Percentiles rank a stretch among this genome's conserved stretches.
Evolutionary conservation across 495 filamentous ascomycete species (phyloP).

Genomic region (Daldinia decipiens): DNA sequence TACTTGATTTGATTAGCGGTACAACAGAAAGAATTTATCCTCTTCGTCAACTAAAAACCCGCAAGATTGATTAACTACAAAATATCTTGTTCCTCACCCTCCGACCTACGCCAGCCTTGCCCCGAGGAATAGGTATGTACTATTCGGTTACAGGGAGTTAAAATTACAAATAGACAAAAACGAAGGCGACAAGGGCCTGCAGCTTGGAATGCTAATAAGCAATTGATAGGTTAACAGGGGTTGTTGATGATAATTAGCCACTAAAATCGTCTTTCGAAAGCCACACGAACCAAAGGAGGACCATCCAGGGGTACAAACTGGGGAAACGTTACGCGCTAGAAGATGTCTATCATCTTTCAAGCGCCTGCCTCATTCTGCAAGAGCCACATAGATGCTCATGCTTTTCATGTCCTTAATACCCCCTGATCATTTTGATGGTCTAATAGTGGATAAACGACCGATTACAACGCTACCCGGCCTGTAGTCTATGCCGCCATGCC

Average conservation of each 20-base stretch:
- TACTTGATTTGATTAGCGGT: conserved; percentile 16
- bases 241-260: conserved; percentile 24
- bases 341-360: conserved; percentile 32
- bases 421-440: conserved; percentile 25
- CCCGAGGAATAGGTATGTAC: not conserved
- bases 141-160: conserved; percentile 18
- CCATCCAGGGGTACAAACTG: conserved; percentile 22
- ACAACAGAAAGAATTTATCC: conserved; percentile 20
- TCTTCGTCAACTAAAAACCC: not conserved
- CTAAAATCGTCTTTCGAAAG: conserved; percentile 24
- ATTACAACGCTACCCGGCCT: conserved; percentile 37
- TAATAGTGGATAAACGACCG: conserved; percentile 45
- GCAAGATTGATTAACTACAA: not conserved
- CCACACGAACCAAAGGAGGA: conserved; percentile 21
- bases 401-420: not conserved
- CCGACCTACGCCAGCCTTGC: conserved; percentile 13
- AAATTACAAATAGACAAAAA: conserved; percentile 37
- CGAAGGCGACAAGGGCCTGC: conserved; percentile 19
- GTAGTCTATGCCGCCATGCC: conserved; percentile 39
- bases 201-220: conserved; percentile 29
- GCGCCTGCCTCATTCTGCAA: conserved; percentile 28
- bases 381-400: conserved; percentile 22
- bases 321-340: conserved; percentile 29
- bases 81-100: conserved; percentile 16
- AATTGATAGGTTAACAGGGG: conserved; percentile 36